Conservation (phyloP, 2,329 filamentous ascomycete genomes). For the Ophiocordyceps camponoti-floridani region DNA sequence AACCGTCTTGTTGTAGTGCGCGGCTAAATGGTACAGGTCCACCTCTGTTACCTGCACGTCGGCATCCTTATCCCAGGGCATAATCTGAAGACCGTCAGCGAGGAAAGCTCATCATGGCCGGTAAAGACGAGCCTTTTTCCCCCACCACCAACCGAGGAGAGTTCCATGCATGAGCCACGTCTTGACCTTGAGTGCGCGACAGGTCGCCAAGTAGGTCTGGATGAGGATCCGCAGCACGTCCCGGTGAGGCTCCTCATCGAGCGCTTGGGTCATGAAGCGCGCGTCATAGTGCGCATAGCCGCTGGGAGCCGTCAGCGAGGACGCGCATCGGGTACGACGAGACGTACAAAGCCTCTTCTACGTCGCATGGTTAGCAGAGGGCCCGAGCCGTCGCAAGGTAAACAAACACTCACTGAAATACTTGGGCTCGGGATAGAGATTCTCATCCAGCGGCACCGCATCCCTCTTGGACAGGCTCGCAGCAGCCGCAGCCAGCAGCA, state of each 20-base stretch:
- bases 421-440: conserved; percentile 5
- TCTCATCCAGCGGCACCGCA: conserved; percentile 1
- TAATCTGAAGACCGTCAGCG: conserved; percentile 24
- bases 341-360: conserved; percentile 1
- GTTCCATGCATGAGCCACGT: conserved; percentile 78
- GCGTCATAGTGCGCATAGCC: conserved; percentile 12
- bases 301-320: neutral
- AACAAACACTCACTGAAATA: conserved; percentile 7
- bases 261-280: conserved; percentile 19
- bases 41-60: conserved; percentile 55
- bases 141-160: conserved; percentile 82
- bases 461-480: conserved; percentile 1
- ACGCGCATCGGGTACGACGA: neutral
- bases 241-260: conserved; percentile 36
- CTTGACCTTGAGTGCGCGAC: conserved; percentile 46
- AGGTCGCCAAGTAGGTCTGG: conserved; percentile 53
- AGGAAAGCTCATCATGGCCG: neutral
- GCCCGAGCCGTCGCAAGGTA: too few relatives aligned
- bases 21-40: conserved; percentile 47
- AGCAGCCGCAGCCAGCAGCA: conserved; percentile 1
- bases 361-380: neutral
- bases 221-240: conserved; percentile 48
- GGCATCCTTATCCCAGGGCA: conserved; percentile 64
- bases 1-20: conserved; percentile 44
- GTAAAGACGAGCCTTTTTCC: conserved; percentile 24